Conservation (phyloP, 164 flowering plant species). For the Vitis amurensis region DNA sequence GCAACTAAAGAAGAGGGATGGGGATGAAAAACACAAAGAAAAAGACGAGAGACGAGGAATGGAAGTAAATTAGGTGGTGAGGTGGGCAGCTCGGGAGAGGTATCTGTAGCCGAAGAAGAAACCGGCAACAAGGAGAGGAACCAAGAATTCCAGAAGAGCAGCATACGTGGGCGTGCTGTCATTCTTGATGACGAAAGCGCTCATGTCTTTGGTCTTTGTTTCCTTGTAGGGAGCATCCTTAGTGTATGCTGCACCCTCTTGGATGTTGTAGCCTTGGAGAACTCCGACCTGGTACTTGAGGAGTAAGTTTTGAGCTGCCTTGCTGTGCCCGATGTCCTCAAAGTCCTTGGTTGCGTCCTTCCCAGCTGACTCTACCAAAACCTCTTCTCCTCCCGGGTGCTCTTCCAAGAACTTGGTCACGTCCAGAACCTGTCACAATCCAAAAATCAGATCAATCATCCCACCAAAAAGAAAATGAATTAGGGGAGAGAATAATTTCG, state of each 20-base stretch:
- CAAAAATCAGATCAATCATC: neutral
- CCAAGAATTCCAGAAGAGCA: constrained; percentile 30
- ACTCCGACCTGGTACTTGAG: constrained; percentile 47
- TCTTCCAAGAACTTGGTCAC: constrained; percentile 51
- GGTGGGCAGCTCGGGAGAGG: constrained; percentile 11
- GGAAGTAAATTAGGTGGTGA: neutral
- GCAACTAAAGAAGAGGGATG: no score
- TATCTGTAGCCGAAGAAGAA: constrained; percentile 31
- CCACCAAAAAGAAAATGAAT: neutral
- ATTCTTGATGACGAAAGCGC: constrained; percentile 46
- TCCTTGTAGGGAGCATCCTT: constrained; percentile 14
- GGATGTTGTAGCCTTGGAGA: constrained; percentile 29
- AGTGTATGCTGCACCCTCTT: neutral
- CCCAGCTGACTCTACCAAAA: constrained; percentile 43
- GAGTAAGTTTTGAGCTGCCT: constrained; percentile 37
- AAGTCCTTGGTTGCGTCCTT: constrained; percentile 52
- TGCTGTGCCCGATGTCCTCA: constrained; percentile 49
- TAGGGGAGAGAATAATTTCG: constrained; percentile 1
- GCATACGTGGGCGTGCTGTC: constrained; percentile 13
- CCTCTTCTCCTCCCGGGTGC: constrained; percentile 58
- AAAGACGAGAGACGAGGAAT: no score
- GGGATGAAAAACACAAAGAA: no score
- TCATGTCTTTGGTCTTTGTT: constrained; percentile 35
- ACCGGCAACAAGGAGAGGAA: constrained; percentile 35
- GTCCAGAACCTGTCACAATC: constrained; percentile 35